Evolutionary conservation across 768 basidiomycete species (phyloP).

Genomic region (Podaxis sp.): DNA sequence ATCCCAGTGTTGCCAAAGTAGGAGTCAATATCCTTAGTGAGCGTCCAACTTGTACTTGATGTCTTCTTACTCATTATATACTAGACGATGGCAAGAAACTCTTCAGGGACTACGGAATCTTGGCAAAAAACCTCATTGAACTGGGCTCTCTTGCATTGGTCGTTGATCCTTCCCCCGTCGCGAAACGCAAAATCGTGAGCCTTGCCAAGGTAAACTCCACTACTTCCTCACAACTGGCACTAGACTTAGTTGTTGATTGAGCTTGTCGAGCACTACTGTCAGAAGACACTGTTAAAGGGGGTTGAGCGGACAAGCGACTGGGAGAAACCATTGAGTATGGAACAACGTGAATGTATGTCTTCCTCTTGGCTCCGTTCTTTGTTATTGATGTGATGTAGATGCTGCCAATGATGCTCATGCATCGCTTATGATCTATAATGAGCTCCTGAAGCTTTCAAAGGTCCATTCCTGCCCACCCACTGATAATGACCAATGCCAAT

Average conservation of each 20-base stretch:
- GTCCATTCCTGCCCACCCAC: slow-evolving; percentile 20
- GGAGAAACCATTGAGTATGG: slow-evolving; percentile 28
- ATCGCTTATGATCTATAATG: slow-evolving; percentile 29
- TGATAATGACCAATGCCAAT: slow-evolving; percentile 7
- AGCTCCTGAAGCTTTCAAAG: slow-evolving; percentile 27
- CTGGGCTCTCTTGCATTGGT: slow-evolving; percentile 31
- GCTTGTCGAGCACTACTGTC: slow-evolving; percentile 33
- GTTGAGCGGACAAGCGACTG: slow-evolving; percentile 32
- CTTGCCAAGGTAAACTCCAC: slow-evolving; percentile 30
- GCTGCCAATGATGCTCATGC: slow-evolving; percentile 40
- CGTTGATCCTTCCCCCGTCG: slow-evolving; percentile 26
- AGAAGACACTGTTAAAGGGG: slow-evolving; percentile 31
- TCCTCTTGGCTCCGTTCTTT: neutral
- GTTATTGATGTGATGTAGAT: slow-evolving; percentile 23
- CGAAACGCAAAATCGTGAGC: slow-evolving; percentile 29
- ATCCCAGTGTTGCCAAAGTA: slow-evolving; percentile 28
- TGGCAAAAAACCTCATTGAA: slow-evolving; percentile 34
- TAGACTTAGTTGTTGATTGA: slow-evolving; percentile 7
- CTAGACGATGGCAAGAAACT: slow-evolving; percentile 39
- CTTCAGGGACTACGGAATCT: slow-evolving; percentile 38
- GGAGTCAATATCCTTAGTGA: slow-evolving; percentile 35
- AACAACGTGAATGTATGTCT: slow-evolving; percentile 29
- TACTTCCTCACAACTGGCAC: neutral
- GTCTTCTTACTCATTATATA: neutral
- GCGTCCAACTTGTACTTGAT: neutral